These are phyloP conservation scores for Sphagnum fallax DNA, from an alignment of 228 moss, liverwort and hornwort species.

Conservation along the genomic window DNA sequence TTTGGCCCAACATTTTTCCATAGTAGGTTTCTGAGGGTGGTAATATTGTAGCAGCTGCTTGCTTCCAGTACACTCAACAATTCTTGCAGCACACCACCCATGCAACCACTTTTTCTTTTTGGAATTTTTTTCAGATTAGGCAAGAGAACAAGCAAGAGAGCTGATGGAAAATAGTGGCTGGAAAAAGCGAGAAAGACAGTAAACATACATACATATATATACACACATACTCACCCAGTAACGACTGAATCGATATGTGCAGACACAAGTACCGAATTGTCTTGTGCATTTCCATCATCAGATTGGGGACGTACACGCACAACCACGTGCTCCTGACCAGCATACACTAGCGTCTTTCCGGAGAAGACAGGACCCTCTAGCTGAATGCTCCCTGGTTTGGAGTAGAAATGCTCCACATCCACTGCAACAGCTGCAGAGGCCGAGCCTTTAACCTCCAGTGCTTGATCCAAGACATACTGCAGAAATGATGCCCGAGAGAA, in stretches of 20 bases:
- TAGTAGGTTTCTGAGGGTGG: too few species aligned
- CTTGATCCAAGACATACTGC: constrained; percentile 80
- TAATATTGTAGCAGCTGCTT: too few species aligned
- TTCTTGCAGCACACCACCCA: too few species aligned
- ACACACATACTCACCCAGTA: constrained; percentile 38
- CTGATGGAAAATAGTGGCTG: too few species aligned
- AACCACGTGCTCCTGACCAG: constrained; percentile 66
- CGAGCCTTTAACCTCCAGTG: constrained; percentile 50
- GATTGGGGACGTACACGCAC: constrained; percentile 75
- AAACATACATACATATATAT: too few species aligned
- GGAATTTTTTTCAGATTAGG: too few species aligned
- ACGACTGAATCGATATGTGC: constrained; percentile 86
- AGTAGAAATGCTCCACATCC: constrained; percentile 69
- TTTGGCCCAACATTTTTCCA: too few species aligned
- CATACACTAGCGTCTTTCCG: constrained; percentile 67
- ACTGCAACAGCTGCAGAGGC: constrained; percentile 60
- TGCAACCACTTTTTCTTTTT: too few species aligned
- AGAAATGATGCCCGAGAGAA: not conserved
- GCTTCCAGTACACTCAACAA: too few species aligned
- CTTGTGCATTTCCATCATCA: constrained; percentile 37
- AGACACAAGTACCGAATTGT: constrained; percentile 78
- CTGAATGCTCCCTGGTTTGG: constrained; percentile 53
- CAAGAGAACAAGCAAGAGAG: too few species aligned
- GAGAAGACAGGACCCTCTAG: constrained; percentile 50
- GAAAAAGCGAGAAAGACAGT: too few species aligned